These are phyloP conservation scores for Ophiosphaerella herpotricha DNA, from an alignment of 2,329 filamentous ascomycete genomes.

Conservation along the genomic window DNA sequence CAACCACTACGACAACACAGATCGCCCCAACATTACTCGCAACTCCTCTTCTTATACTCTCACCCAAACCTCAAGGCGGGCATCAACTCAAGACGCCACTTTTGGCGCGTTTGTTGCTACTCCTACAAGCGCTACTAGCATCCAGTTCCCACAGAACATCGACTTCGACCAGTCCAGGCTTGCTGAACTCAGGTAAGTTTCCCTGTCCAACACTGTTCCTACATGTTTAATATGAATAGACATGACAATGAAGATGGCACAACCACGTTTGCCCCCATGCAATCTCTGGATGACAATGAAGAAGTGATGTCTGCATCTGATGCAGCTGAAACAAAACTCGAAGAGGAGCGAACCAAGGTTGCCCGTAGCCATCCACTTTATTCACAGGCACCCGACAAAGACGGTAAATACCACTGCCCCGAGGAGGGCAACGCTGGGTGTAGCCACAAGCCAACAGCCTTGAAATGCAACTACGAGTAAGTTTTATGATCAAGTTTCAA, in stretches of 20 bases:
- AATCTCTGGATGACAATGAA: constrained; percentile 37
- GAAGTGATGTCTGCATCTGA: constrained; percentile 34
- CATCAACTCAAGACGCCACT: constrained; percentile 28
- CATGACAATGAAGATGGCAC: constrained; percentile 34
- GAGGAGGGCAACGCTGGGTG: constrained; percentile 76
- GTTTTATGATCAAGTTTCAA: constrained; percentile 41
- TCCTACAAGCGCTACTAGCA: constrained; percentile 36
- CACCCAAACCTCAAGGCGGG: constrained; percentile 25
- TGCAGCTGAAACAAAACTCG: constrained; percentile 37
- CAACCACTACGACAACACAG: constrained; percentile 23
- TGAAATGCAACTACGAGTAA: constrained; percentile 99
- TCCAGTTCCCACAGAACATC: constrained; percentile 24
- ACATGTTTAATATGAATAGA: constrained; percentile 16
- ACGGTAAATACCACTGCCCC: constrained; percentile 93
- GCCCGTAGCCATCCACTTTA: constrained; percentile 67
- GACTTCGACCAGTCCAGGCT: constrained; percentile 30
- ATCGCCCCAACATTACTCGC: constrained; percentile 26
- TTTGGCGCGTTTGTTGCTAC: constrained; percentile 38
- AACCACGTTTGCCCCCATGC: constrained; percentile 25
- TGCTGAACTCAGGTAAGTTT: constrained; percentile 25
- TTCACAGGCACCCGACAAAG: constrained; percentile 66
- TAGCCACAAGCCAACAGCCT: constrained; percentile 89
- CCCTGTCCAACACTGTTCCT: not conserved
- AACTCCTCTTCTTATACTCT: constrained; percentile 35
- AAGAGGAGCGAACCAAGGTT: constrained; percentile 46